These are phyloP conservation scores for Trifolium subterraneum DNA, from an alignment of 306 rosid species.

Conservation along the genomic window DNA sequence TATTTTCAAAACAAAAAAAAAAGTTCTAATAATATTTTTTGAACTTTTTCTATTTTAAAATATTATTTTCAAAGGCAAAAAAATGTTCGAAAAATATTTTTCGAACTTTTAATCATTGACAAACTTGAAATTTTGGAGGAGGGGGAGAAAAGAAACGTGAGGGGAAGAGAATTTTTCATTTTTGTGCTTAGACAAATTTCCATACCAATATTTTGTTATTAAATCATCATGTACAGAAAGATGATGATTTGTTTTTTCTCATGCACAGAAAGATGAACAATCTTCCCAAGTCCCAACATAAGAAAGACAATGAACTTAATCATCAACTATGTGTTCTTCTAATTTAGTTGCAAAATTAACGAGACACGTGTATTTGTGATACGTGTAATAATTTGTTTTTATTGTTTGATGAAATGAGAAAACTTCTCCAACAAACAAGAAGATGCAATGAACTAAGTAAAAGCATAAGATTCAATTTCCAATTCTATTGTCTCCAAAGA, in stretches of 20 bases:
- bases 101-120: too few species aligned
- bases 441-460: conserved; percentile 47
- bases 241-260: too few species aligned
- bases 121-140: too few species aligned
- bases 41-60: too few species aligned
- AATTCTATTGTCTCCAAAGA: conserved; percentile 43
- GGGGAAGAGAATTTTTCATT: too few species aligned
- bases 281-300: not conserved
- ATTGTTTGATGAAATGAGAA: conserved; percentile 19
- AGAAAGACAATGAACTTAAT: conserved; percentile 34
- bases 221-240: not conserved
- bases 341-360: conserved; percentile 8
- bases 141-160: too few species aligned
- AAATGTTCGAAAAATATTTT: too few species aligned
- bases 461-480: conserved; percentile 49
- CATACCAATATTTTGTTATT: too few species aligned
- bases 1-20: too few species aligned
- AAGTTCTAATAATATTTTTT: too few species aligned
- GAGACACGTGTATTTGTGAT: conserved; percentile 32
- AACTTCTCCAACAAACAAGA: conserved; percentile 11
- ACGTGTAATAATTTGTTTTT: conserved; percentile 6
- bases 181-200: too few species aligned
- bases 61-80: too few species aligned
- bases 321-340: conserved; percentile 4
- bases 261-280: not conserved